A percentile compares a stretch with the other conserved stretches of the same genome.
phyloP scores from a whole-genome alignment of 1,284 basidiomycete species.

The Apiotrichum veenhuisii region DNA sequence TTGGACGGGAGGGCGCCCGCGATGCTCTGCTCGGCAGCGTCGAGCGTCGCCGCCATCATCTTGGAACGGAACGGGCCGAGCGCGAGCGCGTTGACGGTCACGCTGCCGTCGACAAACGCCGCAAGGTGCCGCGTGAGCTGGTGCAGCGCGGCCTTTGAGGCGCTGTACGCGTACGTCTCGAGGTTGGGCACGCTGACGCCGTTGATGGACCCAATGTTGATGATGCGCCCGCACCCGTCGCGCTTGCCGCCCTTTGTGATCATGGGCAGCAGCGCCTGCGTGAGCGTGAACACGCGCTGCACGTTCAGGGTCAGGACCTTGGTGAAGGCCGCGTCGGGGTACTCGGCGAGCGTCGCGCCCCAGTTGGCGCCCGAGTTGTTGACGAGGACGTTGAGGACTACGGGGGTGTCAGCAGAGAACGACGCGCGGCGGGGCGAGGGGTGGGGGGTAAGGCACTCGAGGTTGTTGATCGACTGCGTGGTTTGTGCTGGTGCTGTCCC shows the following conservation, averaged over 20 bases:
- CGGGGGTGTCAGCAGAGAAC: too few species aligned
- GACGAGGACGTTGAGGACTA: slow-evolving; percentile 24
- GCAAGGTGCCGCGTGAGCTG: slow-evolving; percentile 61
- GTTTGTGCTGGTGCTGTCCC: too few species aligned
- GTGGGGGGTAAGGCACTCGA: too few species aligned
- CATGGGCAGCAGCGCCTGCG: slow-evolving; percentile 63
- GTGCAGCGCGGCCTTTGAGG: slow-evolving; percentile 58
- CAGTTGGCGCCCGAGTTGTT: slow-evolving; percentile 66
- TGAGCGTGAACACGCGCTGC: slow-evolving; percentile 66
- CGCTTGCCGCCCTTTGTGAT: slow-evolving; percentile 56
- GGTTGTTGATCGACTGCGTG: too few species aligned
- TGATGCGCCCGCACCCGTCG: slow-evolving; percentile 56
- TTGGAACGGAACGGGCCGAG: slow-evolving; percentile 55
- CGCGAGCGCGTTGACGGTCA: slow-evolving; percentile 66
- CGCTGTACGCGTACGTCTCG: slow-evolving; percentile 67
- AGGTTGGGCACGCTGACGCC: slow-evolving; percentile 56
- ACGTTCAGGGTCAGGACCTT: slow-evolving; percentile 62
- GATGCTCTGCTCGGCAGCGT: slow-evolving; percentile 54
- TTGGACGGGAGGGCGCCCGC: slow-evolving; percentile 55
- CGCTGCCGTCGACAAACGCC: slow-evolving; percentile 60
- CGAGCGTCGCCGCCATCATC: slow-evolving; percentile 61
- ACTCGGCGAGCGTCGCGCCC: slow-evolving; percentile 59
- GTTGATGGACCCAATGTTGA: slow-evolving; percentile 66
- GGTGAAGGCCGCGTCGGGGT: slow-evolving; percentile 52
- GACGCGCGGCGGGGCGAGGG: too few species aligned